These are phyloP conservation scores for Lanzia echinophila DNA, from an alignment of 2,329 filamentous ascomycete genomes.

Conservation along the genomic window DNA sequence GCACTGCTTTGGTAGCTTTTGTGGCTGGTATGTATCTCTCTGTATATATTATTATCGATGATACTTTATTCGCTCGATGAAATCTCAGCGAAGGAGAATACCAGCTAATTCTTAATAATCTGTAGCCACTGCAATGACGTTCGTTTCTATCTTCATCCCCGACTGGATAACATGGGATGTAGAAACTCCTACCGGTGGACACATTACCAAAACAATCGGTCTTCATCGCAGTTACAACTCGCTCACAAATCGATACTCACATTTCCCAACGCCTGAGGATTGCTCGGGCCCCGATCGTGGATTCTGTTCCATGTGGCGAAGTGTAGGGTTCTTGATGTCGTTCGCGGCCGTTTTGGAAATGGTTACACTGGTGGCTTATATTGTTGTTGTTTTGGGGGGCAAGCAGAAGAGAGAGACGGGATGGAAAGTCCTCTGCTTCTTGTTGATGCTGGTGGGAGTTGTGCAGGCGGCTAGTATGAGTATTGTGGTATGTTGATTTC, in stretches of 20 bases:
- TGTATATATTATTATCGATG: too few species aligned
- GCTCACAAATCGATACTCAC: conserved; percentile 47
- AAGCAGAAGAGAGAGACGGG: conserved; percentile 73
- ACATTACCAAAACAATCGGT: conserved; percentile 63
- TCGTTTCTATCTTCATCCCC: conserved; percentile 62
- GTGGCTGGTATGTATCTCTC: conserved; percentile 38
- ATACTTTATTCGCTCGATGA: too few species aligned
- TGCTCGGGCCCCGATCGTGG: conserved; percentile 51
- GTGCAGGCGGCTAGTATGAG: conserved; percentile 72
- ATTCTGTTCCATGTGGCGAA: conserved; percentile 88
- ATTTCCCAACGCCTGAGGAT: conserved; percentile 62
- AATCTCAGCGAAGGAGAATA: not conserved
- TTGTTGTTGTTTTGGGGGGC: conserved; percentile 70
- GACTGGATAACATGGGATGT: conserved; percentile 64
- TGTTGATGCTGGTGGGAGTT: conserved; percentile 60
- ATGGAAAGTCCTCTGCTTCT: conserved; percentile 66
- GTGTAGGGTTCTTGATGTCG: conserved; percentile 76
- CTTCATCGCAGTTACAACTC: conserved; percentile 77
- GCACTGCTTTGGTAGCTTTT: conserved; percentile 36
- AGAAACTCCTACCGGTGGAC: conserved; percentile 39
- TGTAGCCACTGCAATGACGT: conserved; percentile 67
- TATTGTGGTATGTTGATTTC: conserved; percentile 74
- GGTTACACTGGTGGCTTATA: conserved; percentile 71
- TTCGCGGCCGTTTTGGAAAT: conserved; percentile 78
- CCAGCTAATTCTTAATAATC: too few species aligned